These are phyloP conservation scores for Naganishia randhawae DNA, from an alignment of 768 basidiomycete species.

Conservation along the genomic window DNA sequence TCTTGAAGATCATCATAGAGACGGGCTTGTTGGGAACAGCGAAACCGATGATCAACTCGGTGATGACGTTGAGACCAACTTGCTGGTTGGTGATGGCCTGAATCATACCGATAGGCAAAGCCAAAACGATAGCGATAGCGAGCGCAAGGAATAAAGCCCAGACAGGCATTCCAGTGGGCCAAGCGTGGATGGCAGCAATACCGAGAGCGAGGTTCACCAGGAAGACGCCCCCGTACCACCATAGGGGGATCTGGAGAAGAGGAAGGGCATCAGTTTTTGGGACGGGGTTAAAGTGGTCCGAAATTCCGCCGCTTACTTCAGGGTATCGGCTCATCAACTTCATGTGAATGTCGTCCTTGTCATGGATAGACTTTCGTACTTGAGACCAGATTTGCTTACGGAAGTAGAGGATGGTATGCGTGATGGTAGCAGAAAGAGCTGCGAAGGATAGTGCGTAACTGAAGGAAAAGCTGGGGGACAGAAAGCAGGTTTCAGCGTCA, in stretches of 20 bases:
- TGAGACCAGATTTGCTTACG: constrained; percentile 41
- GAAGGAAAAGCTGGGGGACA: constrained; percentile 41
- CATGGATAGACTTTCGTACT: constrained; percentile 33
- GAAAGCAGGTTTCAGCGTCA: constrained; percentile 46
- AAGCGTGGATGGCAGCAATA: constrained; percentile 51
- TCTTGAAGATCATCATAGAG: constrained; percentile 47
- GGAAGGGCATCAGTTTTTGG: constrained; percentile 58
- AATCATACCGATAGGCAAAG: constrained; percentile 48
- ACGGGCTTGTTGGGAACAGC: constrained; percentile 49
- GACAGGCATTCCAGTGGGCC: constrained; percentile 26
- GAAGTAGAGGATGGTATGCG: constrained; percentile 49
- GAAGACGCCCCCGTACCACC: constrained; percentile 60
- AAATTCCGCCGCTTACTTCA: constrained; percentile 8
- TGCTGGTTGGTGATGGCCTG: constrained; percentile 49
- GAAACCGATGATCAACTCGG: constrained; percentile 51
- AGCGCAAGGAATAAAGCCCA: constrained; percentile 45
- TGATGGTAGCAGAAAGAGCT: constrained; percentile 44
- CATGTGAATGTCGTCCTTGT: constrained; percentile 43
- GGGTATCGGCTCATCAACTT: constrained; percentile 46
- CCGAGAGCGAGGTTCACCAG: constrained; percentile 55
- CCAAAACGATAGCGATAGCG: constrained; percentile 43
- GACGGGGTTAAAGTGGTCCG: neutral
- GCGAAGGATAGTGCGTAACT: constrained; percentile 49
- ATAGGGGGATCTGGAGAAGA: constrained; percentile 59
- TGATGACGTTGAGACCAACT: constrained; percentile 51